These are phyloP conservation scores for Crassisporium funariophilum DNA, from an alignment of 768 basidiomycete genomes.

Conservation along the genomic window DNA sequence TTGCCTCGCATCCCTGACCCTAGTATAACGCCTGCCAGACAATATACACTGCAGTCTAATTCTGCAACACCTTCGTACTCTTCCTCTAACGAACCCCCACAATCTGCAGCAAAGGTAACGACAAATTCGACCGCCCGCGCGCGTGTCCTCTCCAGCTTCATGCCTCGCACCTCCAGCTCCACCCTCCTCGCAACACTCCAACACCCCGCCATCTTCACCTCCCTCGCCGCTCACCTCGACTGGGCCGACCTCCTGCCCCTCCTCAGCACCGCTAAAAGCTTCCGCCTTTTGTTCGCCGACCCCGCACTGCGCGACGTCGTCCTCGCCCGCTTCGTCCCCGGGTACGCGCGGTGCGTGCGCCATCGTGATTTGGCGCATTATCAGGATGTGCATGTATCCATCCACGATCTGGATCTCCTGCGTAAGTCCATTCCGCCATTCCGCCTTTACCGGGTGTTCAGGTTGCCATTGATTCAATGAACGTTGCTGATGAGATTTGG, in stretches of 20 bases:
- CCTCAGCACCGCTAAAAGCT: conserved; percentile 37
- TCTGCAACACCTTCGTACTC: conserved; percentile 3
- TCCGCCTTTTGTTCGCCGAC: conserved; percentile 31
- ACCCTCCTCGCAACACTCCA: conserved; percentile 19
- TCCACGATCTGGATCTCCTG: conserved; percentile 65
- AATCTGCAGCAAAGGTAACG: too few species aligned
- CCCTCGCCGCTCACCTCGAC: conserved; percentile 32
- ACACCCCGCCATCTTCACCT: conserved; percentile 24
- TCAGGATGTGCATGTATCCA: conserved; percentile 51
- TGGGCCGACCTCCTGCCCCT: conserved; percentile 44
- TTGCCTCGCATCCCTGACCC: conserved; percentile 13
- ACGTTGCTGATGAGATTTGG: too few species aligned
- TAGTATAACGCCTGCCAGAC: not conserved
- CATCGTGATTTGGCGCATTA: conserved; percentile 40
- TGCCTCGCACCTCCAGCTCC: conserved; percentile 12
- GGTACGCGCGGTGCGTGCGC: conserved; percentile 48
- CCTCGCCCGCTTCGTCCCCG: conserved; percentile 57
- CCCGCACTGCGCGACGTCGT: conserved; percentile 37
- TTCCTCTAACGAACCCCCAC: conserved; percentile 7
- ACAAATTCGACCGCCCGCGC: conserved; percentile 10
- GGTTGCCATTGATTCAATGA: conserved; percentile 12
- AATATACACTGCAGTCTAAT: conserved; percentile 1
- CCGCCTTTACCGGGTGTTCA: conserved; percentile 3
- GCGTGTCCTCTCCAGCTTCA: conserved; percentile 19
- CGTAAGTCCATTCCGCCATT: conserved; percentile 53